These are phyloP conservation scores for Gnomoniopsis sp. DNA, from an alignment of 2,329 filamentous ascomycete genomes.

Conservation along the genomic window DNA sequence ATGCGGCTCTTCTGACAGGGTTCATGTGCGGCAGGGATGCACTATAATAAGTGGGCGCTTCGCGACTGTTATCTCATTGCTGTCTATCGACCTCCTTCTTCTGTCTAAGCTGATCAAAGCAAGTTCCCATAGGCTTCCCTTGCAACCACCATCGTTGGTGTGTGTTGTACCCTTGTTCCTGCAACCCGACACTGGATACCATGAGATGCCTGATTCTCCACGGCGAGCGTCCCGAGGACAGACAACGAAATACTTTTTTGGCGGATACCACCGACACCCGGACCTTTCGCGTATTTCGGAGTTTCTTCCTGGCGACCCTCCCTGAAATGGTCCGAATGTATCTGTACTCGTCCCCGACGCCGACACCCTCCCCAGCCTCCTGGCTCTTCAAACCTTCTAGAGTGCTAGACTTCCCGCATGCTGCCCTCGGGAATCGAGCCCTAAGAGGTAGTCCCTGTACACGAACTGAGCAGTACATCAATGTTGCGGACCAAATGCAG, in stretches of 20 bases:
- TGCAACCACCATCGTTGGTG: not conserved
- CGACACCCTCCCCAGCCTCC: not conserved
- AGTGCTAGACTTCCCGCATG: not conserved
- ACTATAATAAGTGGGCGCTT: not conserved
- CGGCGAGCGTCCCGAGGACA: too few species aligned
- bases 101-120: not conserved
- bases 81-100: constrained; percentile 1
- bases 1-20: not conserved
- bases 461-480: not conserved
- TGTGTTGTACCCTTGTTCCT: not conserved
- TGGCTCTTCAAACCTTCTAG: constrained; percentile 2
- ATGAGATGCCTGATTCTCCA: too few species aligned
- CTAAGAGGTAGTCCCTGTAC: not conserved
- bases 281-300: constrained; percentile 9
- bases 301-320: constrained; percentile 7
- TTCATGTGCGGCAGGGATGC: not conserved
- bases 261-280: constrained; percentile 3
- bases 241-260: too few species aligned
- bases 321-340: constrained; percentile 1
- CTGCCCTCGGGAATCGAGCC: not conserved
- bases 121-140: not conserved
- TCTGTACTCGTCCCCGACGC: not conserved
- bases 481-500: too few species aligned
- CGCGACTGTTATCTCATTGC: not conserved
- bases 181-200: not conserved